phyloP scores from a whole-genome alignment of 352 stramenopile species.

The Phytophthora ohioensis region DNA sequence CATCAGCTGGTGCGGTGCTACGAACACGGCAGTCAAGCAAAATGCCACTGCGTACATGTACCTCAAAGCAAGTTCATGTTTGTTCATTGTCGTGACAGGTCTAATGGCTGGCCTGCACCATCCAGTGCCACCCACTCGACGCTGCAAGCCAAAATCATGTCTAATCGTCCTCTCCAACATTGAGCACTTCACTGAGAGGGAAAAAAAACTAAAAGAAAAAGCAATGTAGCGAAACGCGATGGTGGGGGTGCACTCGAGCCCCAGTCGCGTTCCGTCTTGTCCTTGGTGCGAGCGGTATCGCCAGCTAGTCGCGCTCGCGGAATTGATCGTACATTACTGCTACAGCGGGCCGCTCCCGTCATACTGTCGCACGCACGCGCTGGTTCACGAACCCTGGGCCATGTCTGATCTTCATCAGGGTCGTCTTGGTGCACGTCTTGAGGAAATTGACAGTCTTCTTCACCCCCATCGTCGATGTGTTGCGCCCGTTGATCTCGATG shows the following conservation, averaged over 20 bases:
- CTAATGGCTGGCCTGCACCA: constrained; percentile 7
- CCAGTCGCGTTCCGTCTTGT: constrained; percentile 16
- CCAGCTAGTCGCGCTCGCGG: constrained; percentile 29
- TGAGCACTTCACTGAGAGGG: constrained; percentile 62
- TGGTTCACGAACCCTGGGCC: constrained; percentile 77
- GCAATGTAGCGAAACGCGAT: constrained; percentile 26
- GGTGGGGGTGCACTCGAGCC: neutral
- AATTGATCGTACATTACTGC: constrained; percentile 54
- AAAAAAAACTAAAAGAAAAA: constrained; percentile 48
- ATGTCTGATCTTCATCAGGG: constrained; percentile 86
- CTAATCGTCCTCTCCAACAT: constrained; percentile 47
- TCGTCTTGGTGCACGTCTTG: constrained; percentile 88
- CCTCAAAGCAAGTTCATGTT: constrained; percentile 23
- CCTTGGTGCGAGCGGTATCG: constrained; percentile 16
- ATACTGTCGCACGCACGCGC: constrained; percentile 80
- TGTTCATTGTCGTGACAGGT: constrained; percentile 29
- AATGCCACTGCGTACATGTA: neutral
- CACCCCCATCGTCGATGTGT: constrained; percentile 89
- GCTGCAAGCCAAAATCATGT: constrained; percentile 44
- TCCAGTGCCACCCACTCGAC: neutral
- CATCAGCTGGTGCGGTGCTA: constrained; percentile 16
- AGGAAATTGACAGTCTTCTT: constrained; percentile 92
- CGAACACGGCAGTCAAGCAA: constrained; percentile 25
- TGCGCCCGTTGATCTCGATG: constrained; percentile 90
- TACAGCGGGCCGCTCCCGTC: constrained; percentile 37